Percentiles rank a stretch among this genome's conserved stretches.
These are phyloP conservation scores for Theileria annulata DNA, from an alignment of 169 alveolate species.

Conservation along the genomic window DNA sequence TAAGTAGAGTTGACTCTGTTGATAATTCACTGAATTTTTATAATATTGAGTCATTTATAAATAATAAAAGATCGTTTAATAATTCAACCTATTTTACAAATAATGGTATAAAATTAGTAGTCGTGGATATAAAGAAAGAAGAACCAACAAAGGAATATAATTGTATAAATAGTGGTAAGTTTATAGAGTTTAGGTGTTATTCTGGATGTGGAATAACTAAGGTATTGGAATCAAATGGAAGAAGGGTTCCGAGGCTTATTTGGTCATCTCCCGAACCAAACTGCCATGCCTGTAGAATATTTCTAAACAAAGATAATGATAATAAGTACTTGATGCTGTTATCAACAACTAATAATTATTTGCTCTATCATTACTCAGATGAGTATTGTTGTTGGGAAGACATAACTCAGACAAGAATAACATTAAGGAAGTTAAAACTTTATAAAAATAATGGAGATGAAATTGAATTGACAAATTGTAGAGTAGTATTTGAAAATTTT, in stretches of 20 bases:
- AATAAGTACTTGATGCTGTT: not conserved
- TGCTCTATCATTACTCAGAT: not conserved
- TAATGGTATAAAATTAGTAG: not conserved
- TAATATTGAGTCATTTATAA: not conserved
- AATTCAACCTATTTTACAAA: not conserved
- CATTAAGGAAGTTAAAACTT: not conserved
- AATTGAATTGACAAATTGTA: not conserved
- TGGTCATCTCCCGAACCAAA: not conserved
- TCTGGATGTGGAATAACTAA: not conserved
- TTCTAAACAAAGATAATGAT: not conserved
- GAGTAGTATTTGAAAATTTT: not conserved
- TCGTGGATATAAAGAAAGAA: not conserved
- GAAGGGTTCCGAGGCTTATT: not conserved
- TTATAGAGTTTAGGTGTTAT: not conserved
- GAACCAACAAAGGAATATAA: not conserved
- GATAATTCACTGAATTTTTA: not conserved
- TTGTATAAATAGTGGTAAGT: not conserved
- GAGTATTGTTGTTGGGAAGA: not conserved
- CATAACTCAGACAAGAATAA: not conserved
- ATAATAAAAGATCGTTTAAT: not conserved
- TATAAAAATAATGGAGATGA: not conserved
- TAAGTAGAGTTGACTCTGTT: not conserved
- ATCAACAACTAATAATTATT: not conserved
- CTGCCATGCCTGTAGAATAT: not conserved
- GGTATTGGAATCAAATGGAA: not conserved